Evolutionary conservation across 805 yeast species (phyloP).

Genomic region (Nematodospora valgi): DNA sequence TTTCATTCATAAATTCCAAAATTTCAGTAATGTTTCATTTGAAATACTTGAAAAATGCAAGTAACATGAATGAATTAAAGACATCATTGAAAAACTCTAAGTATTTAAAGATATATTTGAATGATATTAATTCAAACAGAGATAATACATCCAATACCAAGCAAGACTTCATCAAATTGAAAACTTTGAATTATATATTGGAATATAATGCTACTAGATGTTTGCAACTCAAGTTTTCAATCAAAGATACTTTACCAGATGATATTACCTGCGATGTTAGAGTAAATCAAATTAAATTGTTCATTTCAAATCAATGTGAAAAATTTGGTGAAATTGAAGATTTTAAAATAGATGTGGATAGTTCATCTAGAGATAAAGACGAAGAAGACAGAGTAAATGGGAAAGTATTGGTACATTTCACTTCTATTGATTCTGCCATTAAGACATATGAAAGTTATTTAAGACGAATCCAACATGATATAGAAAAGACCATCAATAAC

Average conservation of each 20-base stretch:
- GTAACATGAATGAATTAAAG: constrained; percentile 22
- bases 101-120: constrained; percentile 26
- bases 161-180: constrained; percentile 36
- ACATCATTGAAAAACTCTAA: constrained; percentile 22
- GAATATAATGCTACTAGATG: constrained; percentile 39
- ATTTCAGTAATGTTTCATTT: constrained; percentile 29
- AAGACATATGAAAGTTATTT: constrained; percentile 36
- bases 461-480: constrained; percentile 20
- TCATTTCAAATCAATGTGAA: constrained; percentile 26
- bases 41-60: constrained; percentile 26
- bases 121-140: constrained; percentile 15
- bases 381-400: constrained; percentile 3
- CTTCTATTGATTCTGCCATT: constrained; percentile 45
- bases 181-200: constrained; percentile 38
- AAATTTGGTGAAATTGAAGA: constrained; percentile 43
- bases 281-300: constrained; percentile 4
- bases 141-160: constrained; percentile 7
- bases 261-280: constrained; percentile 2
- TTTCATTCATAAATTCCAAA: constrained; percentile 35
- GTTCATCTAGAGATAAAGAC: constrained; percentile 1
- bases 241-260: background rate
- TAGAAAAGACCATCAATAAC: constrained; percentile 9
- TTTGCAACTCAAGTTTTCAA: constrained; percentile 14
- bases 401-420: constrained; percentile 30
- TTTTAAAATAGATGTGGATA: constrained; percentile 17